Conservation (phyloP, 495 filamentous ascomycete genomes). For the Astrocystis sublimbata region DNA sequence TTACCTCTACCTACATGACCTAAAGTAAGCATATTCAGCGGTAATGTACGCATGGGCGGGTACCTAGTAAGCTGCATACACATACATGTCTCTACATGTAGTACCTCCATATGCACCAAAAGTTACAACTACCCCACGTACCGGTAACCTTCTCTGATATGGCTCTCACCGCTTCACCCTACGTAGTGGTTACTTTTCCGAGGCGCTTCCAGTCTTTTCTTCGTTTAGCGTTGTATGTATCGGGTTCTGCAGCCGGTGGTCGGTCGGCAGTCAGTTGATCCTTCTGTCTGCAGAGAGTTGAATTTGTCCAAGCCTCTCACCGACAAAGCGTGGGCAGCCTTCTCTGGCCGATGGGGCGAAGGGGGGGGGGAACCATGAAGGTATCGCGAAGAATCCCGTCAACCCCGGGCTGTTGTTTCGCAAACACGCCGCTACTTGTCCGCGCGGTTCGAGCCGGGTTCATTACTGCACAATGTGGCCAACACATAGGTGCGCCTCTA, state of each 20-base stretch:
- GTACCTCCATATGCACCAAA: not conserved
- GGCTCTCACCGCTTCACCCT: not conserved
- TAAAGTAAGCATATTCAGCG: too few species aligned
- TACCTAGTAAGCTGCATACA: too few species aligned
- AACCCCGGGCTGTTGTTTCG: conserved; percentile 6
- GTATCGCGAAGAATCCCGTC: not conserved
- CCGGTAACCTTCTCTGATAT: not conserved
- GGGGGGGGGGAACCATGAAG: too few species aligned
- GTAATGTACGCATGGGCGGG: too few species aligned
- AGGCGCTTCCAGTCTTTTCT: not conserved
- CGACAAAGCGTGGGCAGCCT: not conserved
- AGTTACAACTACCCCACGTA: not conserved
- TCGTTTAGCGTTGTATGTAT: not conserved
- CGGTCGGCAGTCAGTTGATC: not conserved
- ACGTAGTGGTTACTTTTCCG: not conserved
- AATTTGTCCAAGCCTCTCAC: conserved; percentile 5
- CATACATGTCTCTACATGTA: too few species aligned
- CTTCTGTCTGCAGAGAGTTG: not conserved
- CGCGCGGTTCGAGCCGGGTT: too few species aligned
- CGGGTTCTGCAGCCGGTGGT: not conserved
- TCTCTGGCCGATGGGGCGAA: not conserved
- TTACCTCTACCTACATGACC: not conserved
- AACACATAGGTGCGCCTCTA: too few species aligned
- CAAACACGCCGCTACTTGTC: too few species aligned
- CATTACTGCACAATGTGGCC: too few species aligned